Conservation (phyloP, 768 basidiomycete species). For the Mycena leptocephala region DNA sequence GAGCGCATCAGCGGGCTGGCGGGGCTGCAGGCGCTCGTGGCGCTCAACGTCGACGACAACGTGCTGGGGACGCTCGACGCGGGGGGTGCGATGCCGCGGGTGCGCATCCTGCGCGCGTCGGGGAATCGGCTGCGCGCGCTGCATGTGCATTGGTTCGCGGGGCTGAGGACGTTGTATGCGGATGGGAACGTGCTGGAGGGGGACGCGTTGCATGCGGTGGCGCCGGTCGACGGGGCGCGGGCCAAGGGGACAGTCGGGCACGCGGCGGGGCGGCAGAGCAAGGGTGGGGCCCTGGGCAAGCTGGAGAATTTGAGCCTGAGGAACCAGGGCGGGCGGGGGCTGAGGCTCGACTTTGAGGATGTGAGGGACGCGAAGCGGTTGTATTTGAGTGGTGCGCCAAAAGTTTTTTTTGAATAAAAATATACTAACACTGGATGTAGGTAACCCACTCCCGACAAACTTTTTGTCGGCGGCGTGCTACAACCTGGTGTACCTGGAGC, state of each 20-base stretch:
- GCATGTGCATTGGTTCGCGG: constrained; percentile 74
- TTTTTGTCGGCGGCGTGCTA: constrained; percentile 86
- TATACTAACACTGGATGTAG: constrained; percentile 57
- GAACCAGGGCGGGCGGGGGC: constrained; percentile 84
- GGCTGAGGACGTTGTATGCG: constrained; percentile 91
- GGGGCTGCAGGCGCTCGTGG: constrained; percentile 74
- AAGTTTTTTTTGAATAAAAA: constrained; percentile 31
- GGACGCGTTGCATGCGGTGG: constrained; percentile 34
- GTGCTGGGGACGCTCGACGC: constrained; percentile 69
- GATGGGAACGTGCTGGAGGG: constrained; percentile 82
- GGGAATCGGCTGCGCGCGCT: constrained; percentile 83
- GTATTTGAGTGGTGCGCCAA: constrained; percentile 90
- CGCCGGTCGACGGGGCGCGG: background rate
- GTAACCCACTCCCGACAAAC: constrained; percentile 76
- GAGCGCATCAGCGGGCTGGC: constrained; percentile 72
- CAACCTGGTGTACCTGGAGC: constrained; percentile 93
- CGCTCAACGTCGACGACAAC: constrained; percentile 90
- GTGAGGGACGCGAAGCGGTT: constrained; percentile 94
- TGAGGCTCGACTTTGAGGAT: constrained; percentile 81
- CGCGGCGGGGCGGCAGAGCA: constrained; percentile 20
- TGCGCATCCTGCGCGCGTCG: constrained; percentile 91
- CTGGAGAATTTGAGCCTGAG: constrained; percentile 94
- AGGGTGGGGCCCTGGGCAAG: constrained; percentile 62
- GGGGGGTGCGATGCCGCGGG: constrained; percentile 70
- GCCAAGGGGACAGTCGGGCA: constrained; percentile 20